A percentile compares a stretch with the other conserved stretches of the same genome.
Conservation (phyloP, 164 flowering plant species). For the Vitis cinerea region DNA sequence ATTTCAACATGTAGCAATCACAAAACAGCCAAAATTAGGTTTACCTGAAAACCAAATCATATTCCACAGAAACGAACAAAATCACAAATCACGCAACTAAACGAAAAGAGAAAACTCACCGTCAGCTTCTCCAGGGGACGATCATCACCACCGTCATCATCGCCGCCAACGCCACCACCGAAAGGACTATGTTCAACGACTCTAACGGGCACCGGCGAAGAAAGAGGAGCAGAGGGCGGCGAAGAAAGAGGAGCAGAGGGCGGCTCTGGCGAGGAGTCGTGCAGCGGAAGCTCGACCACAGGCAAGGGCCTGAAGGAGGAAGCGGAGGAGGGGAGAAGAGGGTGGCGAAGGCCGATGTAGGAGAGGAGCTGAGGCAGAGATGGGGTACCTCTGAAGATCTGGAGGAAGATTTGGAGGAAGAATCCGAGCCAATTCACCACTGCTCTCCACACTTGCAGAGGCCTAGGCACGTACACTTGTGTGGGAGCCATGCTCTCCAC, state of each 20-base stretch:
- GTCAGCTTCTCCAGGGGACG: constrained; percentile 18
- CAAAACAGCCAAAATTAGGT: no score
- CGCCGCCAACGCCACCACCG: background rate
- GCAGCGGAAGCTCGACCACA: constrained; percentile 21
- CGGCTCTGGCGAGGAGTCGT: constrained; percentile 1
- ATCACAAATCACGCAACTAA: background rate
- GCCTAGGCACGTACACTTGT: constrained; percentile 19
- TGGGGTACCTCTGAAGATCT: constrained; percentile 27
- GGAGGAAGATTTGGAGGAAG: constrained; percentile 18
- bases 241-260: no score
- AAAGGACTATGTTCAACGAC: no score
- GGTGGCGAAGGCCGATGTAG: constrained; percentile 2
- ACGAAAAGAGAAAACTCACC: constrained; percentile 7
- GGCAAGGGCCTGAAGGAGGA: constrained; percentile 29
- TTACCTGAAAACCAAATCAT: background rate
- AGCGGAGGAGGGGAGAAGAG: constrained; percentile 16
- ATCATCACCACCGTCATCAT: background rate
- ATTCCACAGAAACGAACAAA: background rate
- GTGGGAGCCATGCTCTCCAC: constrained; percentile 8
- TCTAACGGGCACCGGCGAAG: no score
- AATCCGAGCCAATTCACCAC: constrained; percentile 26
- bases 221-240: no score
- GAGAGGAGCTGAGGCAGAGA: constrained; percentile 18
- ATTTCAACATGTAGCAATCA: no score
- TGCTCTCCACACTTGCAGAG: constrained; percentile 26